These are phyloP conservation scores for Eutypella sp. DNA, from an alignment of 2,329 filamentous ascomycete species.

Conservation along the genomic window DNA sequence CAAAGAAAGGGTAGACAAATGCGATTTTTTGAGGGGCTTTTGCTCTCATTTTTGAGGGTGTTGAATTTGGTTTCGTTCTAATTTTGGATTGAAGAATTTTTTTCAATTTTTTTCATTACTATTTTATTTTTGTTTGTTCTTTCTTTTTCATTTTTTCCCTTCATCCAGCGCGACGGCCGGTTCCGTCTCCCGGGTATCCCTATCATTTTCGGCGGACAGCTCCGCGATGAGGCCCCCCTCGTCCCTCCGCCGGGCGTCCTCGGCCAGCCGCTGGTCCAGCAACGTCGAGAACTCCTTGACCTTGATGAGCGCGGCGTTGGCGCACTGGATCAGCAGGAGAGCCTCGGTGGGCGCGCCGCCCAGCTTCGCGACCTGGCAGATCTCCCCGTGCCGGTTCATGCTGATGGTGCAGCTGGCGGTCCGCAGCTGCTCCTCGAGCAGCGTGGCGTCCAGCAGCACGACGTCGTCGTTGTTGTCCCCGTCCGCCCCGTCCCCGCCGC, in stretches of 20 bases:
- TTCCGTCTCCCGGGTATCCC: constrained; percentile 37
- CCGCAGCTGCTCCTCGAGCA: constrained; percentile 71
- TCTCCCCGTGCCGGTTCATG: constrained; percentile 82
- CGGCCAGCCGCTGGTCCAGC: constrained; percentile 67
- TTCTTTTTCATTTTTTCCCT: no score
- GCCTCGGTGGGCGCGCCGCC: constrained; percentile 81
- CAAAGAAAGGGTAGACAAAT: no score
- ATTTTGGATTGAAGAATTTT: no score
- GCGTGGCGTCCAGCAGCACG: constrained; percentile 65
- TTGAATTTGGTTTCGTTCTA: no score
- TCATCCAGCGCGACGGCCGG: background rate
- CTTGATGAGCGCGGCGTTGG: constrained; percentile 68
- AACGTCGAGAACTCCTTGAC: constrained; percentile 74
- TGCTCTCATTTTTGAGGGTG: no score
- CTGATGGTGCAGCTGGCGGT: constrained; percentile 74
- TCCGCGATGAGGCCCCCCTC: constrained; percentile 75
- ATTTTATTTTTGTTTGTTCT: no score
- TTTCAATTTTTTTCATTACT: no score
- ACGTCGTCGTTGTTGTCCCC: constrained; percentile 67
- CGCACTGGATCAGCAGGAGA: constrained; percentile 69
- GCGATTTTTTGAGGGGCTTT: no score
- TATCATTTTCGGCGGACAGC: constrained; percentile 77
- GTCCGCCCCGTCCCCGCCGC: constrained; percentile 59
- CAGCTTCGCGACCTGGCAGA: constrained; percentile 87
- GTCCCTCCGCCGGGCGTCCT: constrained; percentile 74